Base-by-base conservation (phyloP, 805 yeast species). In the Maudiozyma saulgeensis region DNA sequence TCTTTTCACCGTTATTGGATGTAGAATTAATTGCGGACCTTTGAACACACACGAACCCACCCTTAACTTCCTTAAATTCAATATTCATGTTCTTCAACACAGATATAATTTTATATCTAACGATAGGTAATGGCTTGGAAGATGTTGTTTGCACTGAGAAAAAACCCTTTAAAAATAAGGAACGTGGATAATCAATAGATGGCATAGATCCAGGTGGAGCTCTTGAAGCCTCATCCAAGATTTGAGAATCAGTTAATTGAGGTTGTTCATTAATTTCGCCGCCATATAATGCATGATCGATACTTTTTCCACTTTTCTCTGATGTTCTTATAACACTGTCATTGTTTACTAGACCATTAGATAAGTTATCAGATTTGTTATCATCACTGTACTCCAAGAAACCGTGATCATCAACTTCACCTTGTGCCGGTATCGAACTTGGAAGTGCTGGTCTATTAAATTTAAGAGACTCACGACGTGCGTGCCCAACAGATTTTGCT, bases 101-200 rank as follows among this genome's bases (percentile, higher is more conserved):
- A 19, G 80, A 76, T 28, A 90, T 85, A 40, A 90, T 81, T 62
- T 86, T 90, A 61, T 85, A 81, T 49, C 97, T 78, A 50, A 90
- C 89, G 53, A 87, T 85, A 12, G 95, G 90, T 49, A 91, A 73
- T 18, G 96, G 93, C 59, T 88, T 88, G 4, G 96, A 87, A 2
- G 96, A 88, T 0, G 98, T 90, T 1, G 96, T 87, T 68, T 90
- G 96, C 45, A 90, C 97, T 51, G 91, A 82, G 68, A 90, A 90
- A 62, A 91, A 90, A 1, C 97, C 97, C 63, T 89, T 87, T 64
- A 90, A 75, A 71, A 88, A 89, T 55, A 90, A 76, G 1, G 96
- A 90, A 68, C 84, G 84, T 52, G 96, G 96, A 62, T 81, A 87
- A 61, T 90, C 96, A 64, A 91, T 88, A 0, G 96, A 88, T 26